Conservation (phyloP, 75 land plant species). For the Pinus taeda region DNA sequence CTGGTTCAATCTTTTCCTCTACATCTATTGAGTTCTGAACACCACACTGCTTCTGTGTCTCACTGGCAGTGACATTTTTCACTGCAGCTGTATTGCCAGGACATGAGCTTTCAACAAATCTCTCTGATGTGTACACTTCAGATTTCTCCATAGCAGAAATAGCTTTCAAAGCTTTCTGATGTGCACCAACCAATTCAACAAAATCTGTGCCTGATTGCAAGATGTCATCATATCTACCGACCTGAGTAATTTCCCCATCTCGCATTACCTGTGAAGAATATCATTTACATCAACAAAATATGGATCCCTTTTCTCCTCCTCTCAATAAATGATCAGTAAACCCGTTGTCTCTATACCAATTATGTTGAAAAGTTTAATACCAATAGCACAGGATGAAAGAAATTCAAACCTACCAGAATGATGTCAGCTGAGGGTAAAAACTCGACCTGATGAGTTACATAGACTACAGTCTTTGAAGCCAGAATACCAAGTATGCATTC, state of each 20-base stretch:
- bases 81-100: not conserved
- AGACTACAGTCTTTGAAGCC: constrained; percentile 35
- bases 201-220: constrained; percentile 30
- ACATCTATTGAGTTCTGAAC: constrained; percentile 16
- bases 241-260: constrained; percentile 66
- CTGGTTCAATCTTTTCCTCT: constrained; percentile 14
- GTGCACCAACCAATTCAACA: constrained; percentile 41
- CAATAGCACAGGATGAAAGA: no score
- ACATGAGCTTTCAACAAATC: not conserved
- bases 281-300: not conserved
- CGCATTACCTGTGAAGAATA: constrained; percentile 60
- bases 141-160: not conserved
- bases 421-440: constrained; percentile 43
- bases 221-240: constrained; percentile 34
- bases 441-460: constrained; percentile 35
- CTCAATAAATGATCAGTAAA: not conserved
- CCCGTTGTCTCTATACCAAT: not conserved
- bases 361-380: not conserved
- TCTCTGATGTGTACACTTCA: not conserved
- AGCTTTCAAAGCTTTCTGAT: constrained; percentile 28
- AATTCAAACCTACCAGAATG: constrained; percentile 25
- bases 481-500: constrained; percentile 65
- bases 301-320: not conserved
- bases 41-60: not conserved
- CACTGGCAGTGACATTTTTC: not conserved